Base-by-base conservation (phyloP, 2,329 filamentous ascomycete genomes). In the Ascochyta fabae region DNA sequence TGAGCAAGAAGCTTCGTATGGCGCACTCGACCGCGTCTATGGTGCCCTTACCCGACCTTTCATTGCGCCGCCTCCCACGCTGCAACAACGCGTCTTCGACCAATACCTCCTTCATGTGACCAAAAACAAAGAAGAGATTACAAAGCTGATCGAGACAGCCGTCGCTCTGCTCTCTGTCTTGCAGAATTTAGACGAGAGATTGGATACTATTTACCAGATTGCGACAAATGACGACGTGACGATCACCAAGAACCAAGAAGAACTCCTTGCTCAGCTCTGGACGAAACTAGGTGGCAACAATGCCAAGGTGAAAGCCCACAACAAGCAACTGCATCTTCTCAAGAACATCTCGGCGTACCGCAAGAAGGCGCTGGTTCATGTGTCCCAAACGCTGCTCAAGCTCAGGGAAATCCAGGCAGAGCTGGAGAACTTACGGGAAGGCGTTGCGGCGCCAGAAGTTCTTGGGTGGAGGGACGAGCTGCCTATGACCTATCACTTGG, bases 21-120 rank as follows among this genome's bases (percentile, higher is more conserved):
- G 79, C 23, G 58, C 76, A 1, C 48, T 81, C 65, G 46, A 75
- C 65, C 63, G 65, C 2, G 80, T 82, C 56, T 64, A 83, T 39
- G 75, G 78, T 38, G 76, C 80, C 43, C 34, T 80, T 29, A 80
- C 84, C 8, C 79, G 84, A 1, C 87, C 88, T 3, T 92, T 93
- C 67, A 81, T 57, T 2, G 51, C 65, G 1, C 54, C 69, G 4
- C 54, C 65, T 7, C 59, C 57, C 7, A 65, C 64, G 0, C 64
- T 74, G 1, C 61, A 72, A 26, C 59, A 86, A 49, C 83, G 84
- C 8, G 77, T 95, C 1, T 80, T 90, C 34, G 85, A 92, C 58
- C 88, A 90, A 69, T 95, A 94, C 71, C 81, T 92, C 22, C 82
- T 86, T 51, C 90, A 94, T 75, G 89, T 89, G 1, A 78, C 81